These are phyloP conservation scores for Diaporthe citriasiana DNA, from an alignment of 2,329 filamentous ascomycete species.

Conservation along the genomic window DNA sequence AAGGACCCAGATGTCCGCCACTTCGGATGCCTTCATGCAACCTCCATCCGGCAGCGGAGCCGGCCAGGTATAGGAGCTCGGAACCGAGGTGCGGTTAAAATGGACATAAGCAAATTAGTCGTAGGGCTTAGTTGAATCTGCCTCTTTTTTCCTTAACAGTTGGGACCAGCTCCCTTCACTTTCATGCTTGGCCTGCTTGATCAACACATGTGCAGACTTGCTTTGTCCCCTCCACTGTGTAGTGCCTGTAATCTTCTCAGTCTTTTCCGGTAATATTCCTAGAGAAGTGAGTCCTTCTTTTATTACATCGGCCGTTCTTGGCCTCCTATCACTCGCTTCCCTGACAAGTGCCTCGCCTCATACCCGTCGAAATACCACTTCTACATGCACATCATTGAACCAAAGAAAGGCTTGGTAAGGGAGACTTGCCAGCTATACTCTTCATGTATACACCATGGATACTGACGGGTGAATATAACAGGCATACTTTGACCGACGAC, in stretches of 20 bases:
- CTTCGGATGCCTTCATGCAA: constrained; percentile 19
- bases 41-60: background rate
- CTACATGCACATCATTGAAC: constrained; percentile 22
- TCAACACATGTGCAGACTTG: background rate
- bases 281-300: constrained; percentile 3
- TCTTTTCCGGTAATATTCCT: background rate
- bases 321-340: constrained; percentile 12
- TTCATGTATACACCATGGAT: too few species aligned
- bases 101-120: too few species aligned
- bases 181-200: background rate
- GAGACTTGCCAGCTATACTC: background rate
- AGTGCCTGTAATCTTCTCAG: background rate
- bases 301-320: constrained; percentile 12
- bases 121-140: too few species aligned
- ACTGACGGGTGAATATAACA: background rate
- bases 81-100: background rate
- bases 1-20: constrained; percentile 22
- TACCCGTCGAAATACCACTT: background rate
- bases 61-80: background rate
- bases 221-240: background rate
- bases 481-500: constrained; percentile 20
- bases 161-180: too few species aligned
- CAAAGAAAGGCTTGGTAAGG: constrained; percentile 29
- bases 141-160: too few species aligned
- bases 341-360: constrained; percentile 2